Percentiles rank a stretch among this genome's conserved stretches.
Conservation (phyloP, 345 rosid genomes). For the Hibiscus trionum region DNA sequence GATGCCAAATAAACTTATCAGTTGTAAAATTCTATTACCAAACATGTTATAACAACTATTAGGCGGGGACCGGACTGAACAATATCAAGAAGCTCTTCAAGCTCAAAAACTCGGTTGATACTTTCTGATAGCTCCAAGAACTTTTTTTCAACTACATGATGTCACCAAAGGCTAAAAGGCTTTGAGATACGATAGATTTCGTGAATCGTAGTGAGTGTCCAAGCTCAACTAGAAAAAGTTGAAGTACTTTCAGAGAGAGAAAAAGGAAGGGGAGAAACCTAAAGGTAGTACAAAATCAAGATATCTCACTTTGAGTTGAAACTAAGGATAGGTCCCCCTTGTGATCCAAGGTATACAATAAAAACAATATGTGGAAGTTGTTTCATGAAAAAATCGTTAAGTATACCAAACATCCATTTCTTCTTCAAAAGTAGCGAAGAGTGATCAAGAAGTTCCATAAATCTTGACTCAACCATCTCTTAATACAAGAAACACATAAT, state of each 20-base stretch:
- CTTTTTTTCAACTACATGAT: slow-evolving; percentile 91
- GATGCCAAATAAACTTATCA: slow-evolving; percentile 20
- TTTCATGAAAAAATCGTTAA: slow-evolving; percentile 93
- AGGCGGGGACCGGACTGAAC: slow-evolving; percentile 49
- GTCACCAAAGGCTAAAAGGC: slow-evolving; percentile 97
- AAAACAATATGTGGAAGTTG: slow-evolving; percentile 90
- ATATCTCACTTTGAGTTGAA: slow-evolving; percentile 75
- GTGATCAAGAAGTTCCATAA: slow-evolving; percentile 76
- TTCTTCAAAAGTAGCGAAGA: slow-evolving; percentile 70
- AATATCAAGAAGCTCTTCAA: slow-evolving; percentile 88
- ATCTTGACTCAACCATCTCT: slow-evolving; percentile 92
- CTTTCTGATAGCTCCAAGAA: slow-evolving; percentile 89
- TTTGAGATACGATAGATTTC: slow-evolving; percentile 96
- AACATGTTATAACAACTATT: neutral
- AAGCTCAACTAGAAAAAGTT: slow-evolving; percentile 61
- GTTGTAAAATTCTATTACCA: slow-evolving; percentile 27
- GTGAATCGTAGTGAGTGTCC: slow-evolving; percentile 93
- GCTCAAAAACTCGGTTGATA: slow-evolving; percentile 83
- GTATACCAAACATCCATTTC: slow-evolving; percentile 86
- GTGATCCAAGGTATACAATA: slow-evolving; percentile 89
- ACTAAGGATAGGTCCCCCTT: slow-evolving; percentile 71
- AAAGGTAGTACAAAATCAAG: neutral
- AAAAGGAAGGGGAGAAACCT: neutral
- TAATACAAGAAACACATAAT: neutral
- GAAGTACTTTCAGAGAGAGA: neutral